Base-by-base conservation (phyloP, 1,139 yeast genomes). In the Suhomyces wounanorum region DNA sequence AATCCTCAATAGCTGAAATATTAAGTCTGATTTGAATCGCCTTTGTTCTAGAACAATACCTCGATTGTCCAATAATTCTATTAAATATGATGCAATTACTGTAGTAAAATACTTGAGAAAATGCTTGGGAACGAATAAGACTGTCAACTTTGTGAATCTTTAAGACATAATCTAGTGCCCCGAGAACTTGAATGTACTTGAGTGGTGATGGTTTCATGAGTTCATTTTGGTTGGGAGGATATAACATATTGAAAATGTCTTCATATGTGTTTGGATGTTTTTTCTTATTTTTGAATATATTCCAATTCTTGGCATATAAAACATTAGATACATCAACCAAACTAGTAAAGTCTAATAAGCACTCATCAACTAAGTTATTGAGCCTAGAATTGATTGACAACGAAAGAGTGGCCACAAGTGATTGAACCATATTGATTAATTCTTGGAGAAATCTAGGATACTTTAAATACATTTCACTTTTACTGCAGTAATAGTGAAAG, bases 11-110 rank as follows among this genome's bases (percentile, higher is more conserved):
- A 2, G 89, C 82, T 0, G 97, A 90, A 9, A 94, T 66, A 61
- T 94, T 94, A 53, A 94, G 78, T 49, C 98, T 77, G 44, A 94
- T 85, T 65, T 94, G 98, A 67, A 94, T 83, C 0, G 98, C 98
- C 57, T 87, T 84, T 2, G 90, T 78, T 52, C 99, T 78, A 0
- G 96, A 82, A 49, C 89, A 78, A 57, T 87, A 87, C 55, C 78
- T 82, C 21, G 86, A 81, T 59, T 80, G 84, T 33, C 83, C 75
- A 48, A 91, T 69, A 36, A 92, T 77, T 50, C 85, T 77, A 65
- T 94, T 92, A 70, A 92, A 92, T 30, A 92, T 62, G 1, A 82
- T 79, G 16, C 85, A 74, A 21, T 92, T 84, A 28, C 90, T 72
- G 84, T 94, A 90, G 66, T 87, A 87, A 48, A 94, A 78, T 1